Conservation (phyloP, 192 early-diverging fungal genomes). For the Entomortierella lignicola region DNA sequence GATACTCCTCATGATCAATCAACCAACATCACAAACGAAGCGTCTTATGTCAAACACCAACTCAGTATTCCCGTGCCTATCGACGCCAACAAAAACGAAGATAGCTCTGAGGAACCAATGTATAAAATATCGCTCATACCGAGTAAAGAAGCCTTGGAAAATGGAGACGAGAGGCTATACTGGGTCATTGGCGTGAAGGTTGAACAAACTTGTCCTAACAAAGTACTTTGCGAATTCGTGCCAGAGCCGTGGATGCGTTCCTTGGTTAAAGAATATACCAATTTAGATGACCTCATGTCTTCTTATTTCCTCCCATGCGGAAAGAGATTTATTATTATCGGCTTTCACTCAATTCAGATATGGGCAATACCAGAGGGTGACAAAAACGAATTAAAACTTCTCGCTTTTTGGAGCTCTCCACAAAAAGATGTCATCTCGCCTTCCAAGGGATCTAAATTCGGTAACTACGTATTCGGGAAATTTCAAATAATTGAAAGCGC, state of each 20-base stretch:
- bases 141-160: background rate
- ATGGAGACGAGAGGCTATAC: conserved; percentile 27
- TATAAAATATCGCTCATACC: background rate
- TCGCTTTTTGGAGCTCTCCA: conserved; percentile 46
- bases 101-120: no score
- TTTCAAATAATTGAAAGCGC: conserved; percentile 2
- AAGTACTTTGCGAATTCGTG: conserved; percentile 24
- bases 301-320: conserved; percentile 25
- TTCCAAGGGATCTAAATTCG: background rate
- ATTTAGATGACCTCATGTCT: conserved; percentile 10
- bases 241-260: conserved; percentile 45
- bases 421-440: conserved; percentile 3
- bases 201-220: background rate
- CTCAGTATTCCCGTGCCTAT: no score
- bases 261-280: conserved; percentile 4
- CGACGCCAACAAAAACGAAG: no score
- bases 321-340: conserved; percentile 22
- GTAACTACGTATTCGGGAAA: background rate
- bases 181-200: conserved; percentile 30
- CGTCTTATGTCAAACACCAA: no score
- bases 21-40: background rate
- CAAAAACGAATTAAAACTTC: conserved; percentile 23
- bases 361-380: conserved; percentile 28
- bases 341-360: conserved; percentile 32
- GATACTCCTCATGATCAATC: background rate